Evolutionary conservation across 108 stramenopile species (phyloP), one percentile per base, ranked within the genome.

Genomic region (Cyclotella baltica): DNA sequence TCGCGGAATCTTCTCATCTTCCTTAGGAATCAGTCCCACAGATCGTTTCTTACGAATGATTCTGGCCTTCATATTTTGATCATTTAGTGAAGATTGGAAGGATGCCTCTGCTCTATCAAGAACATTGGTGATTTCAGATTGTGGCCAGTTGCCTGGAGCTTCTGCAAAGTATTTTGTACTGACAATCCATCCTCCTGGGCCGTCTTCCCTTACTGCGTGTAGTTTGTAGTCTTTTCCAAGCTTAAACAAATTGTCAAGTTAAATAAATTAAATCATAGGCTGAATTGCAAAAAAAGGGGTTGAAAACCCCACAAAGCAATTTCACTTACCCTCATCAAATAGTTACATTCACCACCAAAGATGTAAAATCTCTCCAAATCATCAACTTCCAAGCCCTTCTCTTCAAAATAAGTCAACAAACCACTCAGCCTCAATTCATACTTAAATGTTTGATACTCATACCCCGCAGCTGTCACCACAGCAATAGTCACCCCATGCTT

Each of bases 331-430:
- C 71, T 78, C 36, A 93, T 58, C 43, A 98, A 74, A 62, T 96
- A 98, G 73, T 98, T 98, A 75, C 93, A 96, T 76, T 98, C 97
- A 0, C 97, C 97, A 11, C 97, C 97, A 85, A 96, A 93, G 62
- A 98, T 83, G 70, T 93, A 96, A 66, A 98, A 98, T 52, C 94
- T 87, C 61, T 88, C 88, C 46, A 93, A 80, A 50, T 92, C 89
- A 31, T 90, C 90, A 3, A 48, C 56, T 27, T 90, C 75, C 23
- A 96, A 72, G 0, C 73, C 69, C 55, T 83, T 82, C 25, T 87
- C 76, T 38, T 81, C 77, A 70, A 98, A 97, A 74, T 86, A 94
- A 3, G 86, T 73, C 43, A 98, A 69, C 29, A 98, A 53, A 27
- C 97, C 97, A 2, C 85, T 84, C 33, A 98, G 65, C 0, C 97